Evolutionary conservation across 2,329 filamentous ascomycete species (phyloP).

Genomic region (Cordyceps sp.): DNA sequence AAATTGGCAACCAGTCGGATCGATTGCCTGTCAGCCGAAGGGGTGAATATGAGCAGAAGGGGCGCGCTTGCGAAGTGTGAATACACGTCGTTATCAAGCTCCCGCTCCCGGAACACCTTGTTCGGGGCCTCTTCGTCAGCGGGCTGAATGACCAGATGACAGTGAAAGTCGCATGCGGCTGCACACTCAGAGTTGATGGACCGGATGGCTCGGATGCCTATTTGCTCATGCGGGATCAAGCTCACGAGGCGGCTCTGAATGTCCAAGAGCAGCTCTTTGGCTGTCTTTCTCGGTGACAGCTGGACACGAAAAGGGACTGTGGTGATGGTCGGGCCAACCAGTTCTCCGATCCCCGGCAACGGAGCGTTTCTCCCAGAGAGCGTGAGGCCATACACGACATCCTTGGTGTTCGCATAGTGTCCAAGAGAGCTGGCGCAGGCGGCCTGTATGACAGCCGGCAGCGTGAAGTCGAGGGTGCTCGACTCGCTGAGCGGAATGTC

Average conservation of each 20-base stretch:
- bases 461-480: slow-evolving; percentile 16
- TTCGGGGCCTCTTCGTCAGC: not conserved
- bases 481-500: not conserved
- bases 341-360: slow-evolving; percentile 2
- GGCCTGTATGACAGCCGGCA: slow-evolving; percentile 12
- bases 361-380: slow-evolving; percentile 4
- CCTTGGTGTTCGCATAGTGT: slow-evolving; percentile 1
- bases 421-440: slow-evolving; percentile 4
- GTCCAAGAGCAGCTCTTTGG: not conserved
- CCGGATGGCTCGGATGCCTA: not conserved
- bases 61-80: not conserved
- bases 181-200: not conserved
- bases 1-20: not conserved
- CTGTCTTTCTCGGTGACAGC: not conserved
- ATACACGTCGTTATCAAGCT: not conserved
- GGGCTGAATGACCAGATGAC: slow-evolving; percentile 1
- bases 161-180: slow-evolving; percentile 1
- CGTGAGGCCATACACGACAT: slow-evolving; percentile 3
- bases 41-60: not conserved
- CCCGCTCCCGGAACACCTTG: not conserved
- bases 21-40: not conserved
- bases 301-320: slow-evolving; percentile 3
- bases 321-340: slow-evolving; percentile 11
- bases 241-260: slow-evolving; percentile 1
- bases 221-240: slow-evolving; percentile 2